Base-by-base conservation (phyloP, 306 rosid species). In the Aeschynomene evenia region DNA sequence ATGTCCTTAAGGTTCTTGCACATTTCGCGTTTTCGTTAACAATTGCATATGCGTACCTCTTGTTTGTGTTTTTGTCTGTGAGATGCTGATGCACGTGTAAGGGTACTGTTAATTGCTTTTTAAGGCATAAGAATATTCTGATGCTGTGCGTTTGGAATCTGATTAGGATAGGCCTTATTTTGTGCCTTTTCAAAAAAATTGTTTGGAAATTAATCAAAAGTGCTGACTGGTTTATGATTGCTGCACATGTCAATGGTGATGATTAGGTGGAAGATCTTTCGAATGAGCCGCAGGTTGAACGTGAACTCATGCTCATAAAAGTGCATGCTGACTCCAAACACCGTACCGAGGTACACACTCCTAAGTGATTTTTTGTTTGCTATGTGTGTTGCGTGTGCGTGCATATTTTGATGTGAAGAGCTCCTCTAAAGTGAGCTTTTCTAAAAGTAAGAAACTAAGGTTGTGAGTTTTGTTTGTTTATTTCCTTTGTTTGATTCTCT, bases 261-360 rank as follows among this genome's bases (percentile, higher is more conserved):
- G 62, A 23, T 8, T 57, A 89, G 96, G 96, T 90, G 3, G 95
- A 90, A 56, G 90, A 90, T 81, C 79, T 90, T 67, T 90, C 96
- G 0, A 77, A 7, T 46, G 90, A 87, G 71, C 87, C 95, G 0
- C 96, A 87, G 59, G 96, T 90, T 14, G 96, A 90, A 51, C 96
- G 95, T 46, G 96, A 90, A 29, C 74, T 88, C 33, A 84, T 86
- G 91, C 95, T 90, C 50, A 55, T 90, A 48, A 90, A 90, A 81
- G 83, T 90, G 56, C 80, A 67, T 60, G 84, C 92, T 0, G 79
- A 81, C 45, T 76, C 90, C 12, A 40, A 45, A 28, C 57, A 88
- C 75, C 85, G 80, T 18, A 67, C 84, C 0, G 95, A 90, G 94
- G 94, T 90, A 72, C 57, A 72, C 57, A 4, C 28, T 71, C 20